A percentile compares a stretch with the other conserved stretches of the same genome.
Conservation (phyloP, 1,284 basidiomycete species). For the Coniferiporia sulphurascens region DNA sequence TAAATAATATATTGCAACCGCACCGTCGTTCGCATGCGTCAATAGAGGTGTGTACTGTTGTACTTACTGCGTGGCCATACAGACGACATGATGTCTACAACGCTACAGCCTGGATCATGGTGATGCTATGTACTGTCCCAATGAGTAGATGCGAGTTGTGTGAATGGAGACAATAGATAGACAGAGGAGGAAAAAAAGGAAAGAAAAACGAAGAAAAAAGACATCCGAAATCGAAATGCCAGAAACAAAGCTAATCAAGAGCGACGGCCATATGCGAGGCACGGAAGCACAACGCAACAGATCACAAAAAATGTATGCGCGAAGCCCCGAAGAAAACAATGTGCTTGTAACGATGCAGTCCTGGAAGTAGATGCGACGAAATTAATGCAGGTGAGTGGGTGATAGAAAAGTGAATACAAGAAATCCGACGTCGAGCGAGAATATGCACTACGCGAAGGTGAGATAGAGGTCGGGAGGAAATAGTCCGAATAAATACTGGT, state of each 20-base stretch:
- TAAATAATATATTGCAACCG: conserved; percentile 1
- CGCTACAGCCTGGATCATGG: conserved; percentile 7
- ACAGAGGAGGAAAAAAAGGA: not conserved
- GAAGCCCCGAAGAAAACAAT: not conserved
- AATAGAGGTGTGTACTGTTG: not conserved
- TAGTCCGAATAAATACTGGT: conserved; percentile 2
- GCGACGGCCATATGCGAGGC: conserved; percentile 2
- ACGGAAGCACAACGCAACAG: conserved; percentile 1
- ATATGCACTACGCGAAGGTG: not conserved
- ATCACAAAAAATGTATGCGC: not conserved
- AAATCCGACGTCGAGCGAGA: not conserved
- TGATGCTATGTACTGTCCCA: conserved; percentile 12
- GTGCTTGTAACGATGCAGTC: conserved; percentile 3
- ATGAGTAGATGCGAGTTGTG: not conserved
- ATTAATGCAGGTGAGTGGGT: conserved; percentile 1
- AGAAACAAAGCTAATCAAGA: not conserved
- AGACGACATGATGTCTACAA: conserved; percentile 13
- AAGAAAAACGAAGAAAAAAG: not conserved
- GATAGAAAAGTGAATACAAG: conserved; percentile 1
- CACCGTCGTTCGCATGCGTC: conserved; percentile 1
- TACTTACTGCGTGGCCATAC: conserved; percentile 6
- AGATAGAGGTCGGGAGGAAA: not conserved
- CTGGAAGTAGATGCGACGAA: conserved; percentile 4
- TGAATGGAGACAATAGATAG: conserved; percentile 6
- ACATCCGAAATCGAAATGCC: not conserved